Evolutionary conservation across 108 stramenopile species (phyloP).

Genomic region (Discostella stelligeroides): DNA sequence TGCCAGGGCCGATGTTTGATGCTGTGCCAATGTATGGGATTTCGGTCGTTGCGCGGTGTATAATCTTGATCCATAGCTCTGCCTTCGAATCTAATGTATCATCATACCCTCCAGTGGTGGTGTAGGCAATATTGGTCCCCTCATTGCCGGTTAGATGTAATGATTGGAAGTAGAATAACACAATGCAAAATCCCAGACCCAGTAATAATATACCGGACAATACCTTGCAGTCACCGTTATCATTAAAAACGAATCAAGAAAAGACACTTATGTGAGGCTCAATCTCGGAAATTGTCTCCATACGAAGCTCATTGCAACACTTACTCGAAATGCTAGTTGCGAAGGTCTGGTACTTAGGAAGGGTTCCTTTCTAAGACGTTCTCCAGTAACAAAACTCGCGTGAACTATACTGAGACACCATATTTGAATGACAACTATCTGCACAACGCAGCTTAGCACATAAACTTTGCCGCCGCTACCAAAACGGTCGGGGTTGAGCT

Average conservation of each 20-base stretch:
- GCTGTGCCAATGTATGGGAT: conserved; percentile 72
- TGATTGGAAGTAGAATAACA: conserved; percentile 23
- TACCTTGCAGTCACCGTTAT: conserved; percentile 11
- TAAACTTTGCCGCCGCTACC: conserved; percentile 52
- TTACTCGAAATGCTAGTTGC: conserved; percentile 77
- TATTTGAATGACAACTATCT: conserved; percentile 54
- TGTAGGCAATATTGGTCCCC: conserved; percentile 24
- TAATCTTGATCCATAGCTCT: conserved; percentile 32
- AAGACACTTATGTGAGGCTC: conserved; percentile 10
- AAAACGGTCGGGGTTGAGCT: conserved; percentile 47
- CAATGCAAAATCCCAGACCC: conserved; percentile 39
- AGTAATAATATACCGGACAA: conserved; percentile 43
- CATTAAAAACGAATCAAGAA: not conserved
- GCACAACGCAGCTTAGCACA: conserved; percentile 56
- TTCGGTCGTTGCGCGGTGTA: conserved; percentile 35
- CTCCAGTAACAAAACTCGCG: conserved; percentile 61
- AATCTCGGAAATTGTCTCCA: not conserved
- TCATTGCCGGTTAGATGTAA: conserved; percentile 15
- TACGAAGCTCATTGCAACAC: conserved; percentile 16
- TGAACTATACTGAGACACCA: conserved; percentile 62
- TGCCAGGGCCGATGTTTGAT: conserved; percentile 68
- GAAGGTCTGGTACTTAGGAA: conserved; percentile 83
- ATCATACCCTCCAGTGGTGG: conserved; percentile 26
- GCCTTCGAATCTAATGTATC: conserved; percentile 47
- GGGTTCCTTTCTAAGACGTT: conserved; percentile 60